Evolutionary conservation across 139 green algal species (phyloP).

Genomic region (Limnomonas spitsbergensis): DNA sequence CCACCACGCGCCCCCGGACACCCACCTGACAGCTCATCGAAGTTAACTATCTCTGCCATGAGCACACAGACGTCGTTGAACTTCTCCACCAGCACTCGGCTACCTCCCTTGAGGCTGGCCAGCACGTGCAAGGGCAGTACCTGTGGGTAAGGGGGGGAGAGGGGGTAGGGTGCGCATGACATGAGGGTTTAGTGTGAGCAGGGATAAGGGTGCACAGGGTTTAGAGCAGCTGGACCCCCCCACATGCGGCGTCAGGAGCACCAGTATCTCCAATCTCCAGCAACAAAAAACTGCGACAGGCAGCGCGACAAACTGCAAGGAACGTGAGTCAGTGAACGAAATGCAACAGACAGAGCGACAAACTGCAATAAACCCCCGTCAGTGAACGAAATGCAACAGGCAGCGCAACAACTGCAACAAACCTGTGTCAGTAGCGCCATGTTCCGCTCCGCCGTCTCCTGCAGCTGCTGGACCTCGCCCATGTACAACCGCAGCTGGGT

Average conservation of each 20-base stretch:
- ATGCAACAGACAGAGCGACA: no score
- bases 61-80: constrained; percentile 28
- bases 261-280: no score
- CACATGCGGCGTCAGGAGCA: no score
- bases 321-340: no score
- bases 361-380: no score
- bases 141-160: not conserved
- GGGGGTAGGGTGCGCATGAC: not conserved
- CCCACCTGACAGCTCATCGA: not conserved
- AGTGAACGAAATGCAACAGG: not conserved
- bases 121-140: constrained; percentile 44
- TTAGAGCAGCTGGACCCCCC: no score
- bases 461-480: constrained; percentile 41
- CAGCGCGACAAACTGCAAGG: no score
- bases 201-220: no score
- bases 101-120: constrained; percentile 22
- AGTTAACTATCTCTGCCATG: constrained; percentile 3
- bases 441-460: constrained; percentile 41
- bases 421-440: constrained; percentile 34
- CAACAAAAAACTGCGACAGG: no score
- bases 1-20: no score
- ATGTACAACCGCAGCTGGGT: constrained; percentile 49
- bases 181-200: not conserved
- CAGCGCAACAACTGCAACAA: not conserved
- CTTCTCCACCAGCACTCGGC: constrained; percentile 37